Base-by-base conservation (phyloP, 176 grass and related monocot genomes). In the Rhynchospora tenuis region DNA sequence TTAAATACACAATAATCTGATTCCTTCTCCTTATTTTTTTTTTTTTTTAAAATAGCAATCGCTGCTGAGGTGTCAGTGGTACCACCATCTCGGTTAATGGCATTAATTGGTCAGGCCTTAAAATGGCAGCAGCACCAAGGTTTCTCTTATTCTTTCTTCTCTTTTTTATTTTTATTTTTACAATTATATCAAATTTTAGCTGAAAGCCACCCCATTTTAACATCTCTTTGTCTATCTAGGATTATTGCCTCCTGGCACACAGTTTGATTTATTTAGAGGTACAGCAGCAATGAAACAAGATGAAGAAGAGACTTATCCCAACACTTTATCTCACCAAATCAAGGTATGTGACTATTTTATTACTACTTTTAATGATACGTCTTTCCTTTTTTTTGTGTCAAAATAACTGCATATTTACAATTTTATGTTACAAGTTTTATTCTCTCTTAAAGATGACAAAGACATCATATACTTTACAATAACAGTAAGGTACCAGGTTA, bases 91-190 rank as follows among this genome's bases (percentile, higher is more conserved):
- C 91, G 96, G 65, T 77, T 99, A 84, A 93, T 99, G 96, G 93
- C 96, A 83, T 89, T 99, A 86, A 99, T 99, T 85, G 91, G 91
- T 73, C 96, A 95, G 80, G 89, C 96, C 87, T 87, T 99, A 82
- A 99, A 99, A 87, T 99, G 96, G 96, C 96, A 99, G 63, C 96
- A 99, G 80, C 89, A 95, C 86, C 96, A 99, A 92, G 96, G 96
- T 99, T 90, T 61, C 46, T 59, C 82, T 73, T 44, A 60, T 16
- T 1, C 57, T 33, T 63, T 31, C 38, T 22, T 77, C 78, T 28
- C 24, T 57, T 31, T 10, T 81, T 57, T 31, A 10, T 81, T 43
- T 38, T 50, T 84, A 74, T 75, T 48, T 5, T 66, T 26, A 80
- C 57, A 64, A 26, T 58, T 62, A 33, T 43, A 22, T 78, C 26